Conservation (phyloP, 371 early-diverging fungal species). For the Thermomucor indicae-seudaticae region DNA sequence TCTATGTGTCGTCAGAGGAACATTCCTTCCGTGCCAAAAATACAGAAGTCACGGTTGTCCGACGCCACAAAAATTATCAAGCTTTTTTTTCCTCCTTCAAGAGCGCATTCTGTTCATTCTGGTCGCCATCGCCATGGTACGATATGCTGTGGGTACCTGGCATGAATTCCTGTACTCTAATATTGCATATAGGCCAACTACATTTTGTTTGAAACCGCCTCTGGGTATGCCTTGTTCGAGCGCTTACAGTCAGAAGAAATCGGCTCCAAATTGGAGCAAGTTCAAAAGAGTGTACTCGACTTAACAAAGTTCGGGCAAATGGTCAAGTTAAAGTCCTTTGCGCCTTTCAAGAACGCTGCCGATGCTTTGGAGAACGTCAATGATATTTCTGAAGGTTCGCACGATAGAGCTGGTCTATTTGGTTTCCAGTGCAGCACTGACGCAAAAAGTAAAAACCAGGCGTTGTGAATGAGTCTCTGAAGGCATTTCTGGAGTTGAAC, state of each 20-base stretch:
- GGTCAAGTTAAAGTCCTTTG: conserved; percentile 90
- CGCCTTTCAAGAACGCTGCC: conserved; percentile 95
- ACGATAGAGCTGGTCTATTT: not conserved
- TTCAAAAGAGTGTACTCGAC: conserved; percentile 81
- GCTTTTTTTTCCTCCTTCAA: too few species aligned
- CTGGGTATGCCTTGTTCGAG: conserved; percentile 97
- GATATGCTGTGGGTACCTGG: too few species aligned
- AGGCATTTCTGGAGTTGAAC: conserved; percentile 93
- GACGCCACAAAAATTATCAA: too few species aligned
- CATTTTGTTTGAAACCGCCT: conserved; percentile 91
- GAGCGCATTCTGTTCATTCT: too few species aligned
- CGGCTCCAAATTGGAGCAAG: conserved; percentile 87
- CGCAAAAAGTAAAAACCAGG: conserved; percentile 35
- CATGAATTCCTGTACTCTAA: too few species aligned
- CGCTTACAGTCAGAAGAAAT: conserved; percentile 92
- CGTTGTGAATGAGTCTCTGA: conserved; percentile 77
- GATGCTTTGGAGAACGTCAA: conserved; percentile 97
- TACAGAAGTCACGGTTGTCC: too few species aligned
- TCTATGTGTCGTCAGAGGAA: too few species aligned
- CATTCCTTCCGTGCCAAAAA: too few species aligned
- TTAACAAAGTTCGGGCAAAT: conserved; percentile 88
- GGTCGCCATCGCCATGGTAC: too few species aligned
- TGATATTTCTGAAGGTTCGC: conserved; percentile 93
- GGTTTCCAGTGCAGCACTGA: not conserved
- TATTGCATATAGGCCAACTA: conserved; percentile 46